Percentiles rank a stretch among this genome's conserved stretches.
These are phyloP conservation scores for Kregervanrija fluxuum DNA, from an alignment of 805 yeast species.

Conservation along the genomic window DNA sequence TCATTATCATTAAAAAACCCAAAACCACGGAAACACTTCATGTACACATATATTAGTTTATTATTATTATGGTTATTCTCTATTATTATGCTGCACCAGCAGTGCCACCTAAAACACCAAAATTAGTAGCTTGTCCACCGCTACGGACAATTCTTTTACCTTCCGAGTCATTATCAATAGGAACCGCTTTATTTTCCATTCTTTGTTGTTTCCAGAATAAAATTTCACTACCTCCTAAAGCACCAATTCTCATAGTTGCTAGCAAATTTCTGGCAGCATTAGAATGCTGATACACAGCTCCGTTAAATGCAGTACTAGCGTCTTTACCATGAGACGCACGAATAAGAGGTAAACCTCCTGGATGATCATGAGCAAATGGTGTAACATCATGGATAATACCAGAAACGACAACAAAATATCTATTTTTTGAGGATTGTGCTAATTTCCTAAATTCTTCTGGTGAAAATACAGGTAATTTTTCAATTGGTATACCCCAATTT, in stretches of 20 bases:
- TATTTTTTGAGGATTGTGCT: slow-evolving; percentile 23
- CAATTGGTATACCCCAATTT: slow-evolving; percentile 94
- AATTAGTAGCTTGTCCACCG: slow-evolving; percentile 50
- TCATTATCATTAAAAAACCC: too few relatives aligned
- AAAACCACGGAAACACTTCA: too few relatives aligned
- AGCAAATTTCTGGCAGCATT: slow-evolving; percentile 87
- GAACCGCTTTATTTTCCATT: slow-evolving; percentile 57
- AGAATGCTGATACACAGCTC: slow-evolving; percentile 90
- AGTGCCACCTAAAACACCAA: slow-evolving; percentile 38
- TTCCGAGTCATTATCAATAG: slow-evolving; percentile 44
- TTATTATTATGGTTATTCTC: background rate
- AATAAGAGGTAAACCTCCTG: slow-evolving; percentile 82
- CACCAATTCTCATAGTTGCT: slow-evolving; percentile 92
- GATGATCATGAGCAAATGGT: slow-evolving; percentile 86
- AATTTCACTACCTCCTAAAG: slow-evolving; percentile 73
- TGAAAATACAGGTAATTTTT: slow-evolving; percentile 64
- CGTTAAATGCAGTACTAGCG: slow-evolving; percentile 90
- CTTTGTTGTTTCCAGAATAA: slow-evolving; percentile 76
- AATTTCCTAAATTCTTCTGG: slow-evolving; percentile 39
- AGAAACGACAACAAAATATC: slow-evolving; percentile 70
- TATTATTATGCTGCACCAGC: slow-evolving; percentile 50
- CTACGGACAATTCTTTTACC: slow-evolving; percentile 53
- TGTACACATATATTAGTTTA: background rate
- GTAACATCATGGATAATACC: slow-evolving; percentile 93
- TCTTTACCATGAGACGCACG: slow-evolving; percentile 83